Base-by-base conservation (phyloP, 495 filamentous ascomycete species). In the Paragyromitra xinjiangensis region DNA sequence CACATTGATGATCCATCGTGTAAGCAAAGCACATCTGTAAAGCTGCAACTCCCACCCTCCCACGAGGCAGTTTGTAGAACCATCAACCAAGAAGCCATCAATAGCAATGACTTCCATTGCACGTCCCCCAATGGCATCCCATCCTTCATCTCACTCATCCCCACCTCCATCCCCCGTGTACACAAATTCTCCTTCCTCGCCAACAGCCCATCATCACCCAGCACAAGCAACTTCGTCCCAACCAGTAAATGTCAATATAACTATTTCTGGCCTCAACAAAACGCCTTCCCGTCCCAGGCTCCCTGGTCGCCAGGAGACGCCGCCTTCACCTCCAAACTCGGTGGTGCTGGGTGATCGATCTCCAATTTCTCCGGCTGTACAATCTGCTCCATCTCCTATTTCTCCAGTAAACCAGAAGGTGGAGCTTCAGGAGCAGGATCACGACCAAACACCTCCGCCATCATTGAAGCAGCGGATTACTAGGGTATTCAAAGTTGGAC, bases 381-480 rank as follows among this genome's bases (percentile, higher is more conserved):
- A 61, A 24, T 48, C 45, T 8, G 8, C 64, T n/a, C 14, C 51
- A 45, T 67, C 71, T 56, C 63, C 62, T 59, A 29, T 59, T 59
- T 26, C 61, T 26, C 50, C 61, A 63, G 61, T 55, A 40, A 48
- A 70, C 51, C 51, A 71, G 22, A 24, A 50, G 71, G 50, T 63
- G 51, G 55, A 19, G 39, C 16, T 16, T 51, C 67, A 65, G 59
- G 66, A 70, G 39, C 65, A 71, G 22, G 53, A 72, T 34, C 37
- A 70, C 55, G 55, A 77, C 26, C 69, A 78, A 39, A 77, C 79
- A 44, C 74, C 74, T n/a, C 68, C 79, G 19, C 68, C 65, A 62
- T 81, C 80, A 66, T 69, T 81, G 56, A 81, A 81, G 66, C 79
- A 81, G 44, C 71, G 75, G 65, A 78, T 81, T 45, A 69, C 80